Conservation (phyloP, 2,329 filamentous ascomycete species). For the Sclerotinia sclerotiorum region DNA sequence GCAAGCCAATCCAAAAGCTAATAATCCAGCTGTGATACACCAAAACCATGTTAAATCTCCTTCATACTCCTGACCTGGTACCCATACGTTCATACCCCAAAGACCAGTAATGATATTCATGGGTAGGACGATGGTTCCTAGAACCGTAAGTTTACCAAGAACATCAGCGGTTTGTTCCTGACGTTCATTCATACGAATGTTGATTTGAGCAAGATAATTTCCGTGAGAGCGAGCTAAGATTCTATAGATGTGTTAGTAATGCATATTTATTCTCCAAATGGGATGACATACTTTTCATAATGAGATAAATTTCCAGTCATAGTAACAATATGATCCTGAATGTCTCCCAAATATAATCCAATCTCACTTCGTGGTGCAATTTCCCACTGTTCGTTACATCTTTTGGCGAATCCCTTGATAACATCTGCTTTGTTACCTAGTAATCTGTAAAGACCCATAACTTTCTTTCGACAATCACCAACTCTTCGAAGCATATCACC, state of each 20-base stretch:
- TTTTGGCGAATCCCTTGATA: constrained; percentile 97
- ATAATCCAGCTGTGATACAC: constrained; percentile 69
- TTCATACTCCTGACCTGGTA: constrained; percentile 85
- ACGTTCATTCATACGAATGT: constrained; percentile 97
- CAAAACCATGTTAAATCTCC: constrained; percentile 74
- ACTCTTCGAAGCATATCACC: constrained; percentile 89
- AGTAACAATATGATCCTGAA: constrained; percentile 98
- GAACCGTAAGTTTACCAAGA: constrained; percentile 87
- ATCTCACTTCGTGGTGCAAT: constrained; percentile 94
- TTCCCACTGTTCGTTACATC: constrained; percentile 97
- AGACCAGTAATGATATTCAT: constrained; percentile 99
- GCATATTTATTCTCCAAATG: no score
- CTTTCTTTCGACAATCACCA: constrained; percentile 92
- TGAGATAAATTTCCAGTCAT: constrained; percentile 97
- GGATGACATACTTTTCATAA: constrained; percentile 78
- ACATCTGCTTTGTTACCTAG: constrained; percentile 98
- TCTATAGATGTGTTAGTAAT: constrained; percentile 46
- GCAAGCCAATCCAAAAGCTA: constrained; percentile 77
- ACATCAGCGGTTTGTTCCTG: constrained; percentile 95
- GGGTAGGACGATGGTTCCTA: constrained; percentile 94
- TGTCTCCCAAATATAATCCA: constrained; percentile 95
- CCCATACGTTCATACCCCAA: constrained; percentile 98
- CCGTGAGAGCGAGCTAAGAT: constrained; percentile 87
- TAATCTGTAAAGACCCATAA: constrained; percentile 91
- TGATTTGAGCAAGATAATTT: constrained; percentile 99